Conservation (phyloP, 805 yeast species). For the Cyberlindnera nakhonratchasimensis region DNA sequence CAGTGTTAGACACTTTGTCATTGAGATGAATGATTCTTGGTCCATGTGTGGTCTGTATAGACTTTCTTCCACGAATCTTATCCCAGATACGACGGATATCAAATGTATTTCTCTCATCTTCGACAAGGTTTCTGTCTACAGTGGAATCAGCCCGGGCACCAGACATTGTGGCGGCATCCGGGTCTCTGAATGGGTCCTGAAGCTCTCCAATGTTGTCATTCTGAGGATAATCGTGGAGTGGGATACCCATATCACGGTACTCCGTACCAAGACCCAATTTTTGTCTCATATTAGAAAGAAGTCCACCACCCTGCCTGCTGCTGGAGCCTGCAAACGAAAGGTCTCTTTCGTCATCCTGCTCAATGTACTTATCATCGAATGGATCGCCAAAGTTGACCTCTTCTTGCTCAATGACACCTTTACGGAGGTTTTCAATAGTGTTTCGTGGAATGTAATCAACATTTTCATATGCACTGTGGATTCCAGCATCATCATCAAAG, state of each 20-base stretch:
- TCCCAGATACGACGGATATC: slow-evolving; percentile 38
- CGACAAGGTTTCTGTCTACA: slow-evolving; percentile 26
- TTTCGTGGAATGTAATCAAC: slow-evolving; percentile 1
- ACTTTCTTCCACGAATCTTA: slow-evolving; percentile 31
- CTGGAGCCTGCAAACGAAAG: slow-evolving; percentile 4
- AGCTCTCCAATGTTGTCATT: slow-evolving; percentile 1
- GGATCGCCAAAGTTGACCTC: slow-evolving; percentile 34
- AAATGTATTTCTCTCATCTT: slow-evolving; percentile 33
- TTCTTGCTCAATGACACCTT: slow-evolving; percentile 32
- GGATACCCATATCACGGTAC: slow-evolving; percentile 29
- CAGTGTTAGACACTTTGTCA: slow-evolving; percentile 51
- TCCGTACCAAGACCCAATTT: slow-evolving; percentile 23
- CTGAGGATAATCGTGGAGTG: slow-evolving; percentile 22
- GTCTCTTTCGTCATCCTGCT: slow-evolving; percentile 34
- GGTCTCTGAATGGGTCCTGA: slow-evolving; percentile 27
- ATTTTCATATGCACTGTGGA: slow-evolving; percentile 19
- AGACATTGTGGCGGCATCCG: slow-evolving; percentile 15
- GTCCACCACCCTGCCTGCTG: slow-evolving; percentile 10
- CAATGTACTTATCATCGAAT: slow-evolving; percentile 31
- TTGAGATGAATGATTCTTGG: slow-evolving; percentile 70
- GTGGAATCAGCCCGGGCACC: slow-evolving; percentile 17
- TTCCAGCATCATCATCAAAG: slow-evolving; percentile 15
- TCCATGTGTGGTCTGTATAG: slow-evolving; percentile 29
- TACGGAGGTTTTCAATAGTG: slow-evolving; percentile 22
- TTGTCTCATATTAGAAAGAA: slow-evolving; percentile 23